Conservation (phyloP, 2,329 filamentous ascomycete genomes). For the Cladosporium sp. region DNA sequence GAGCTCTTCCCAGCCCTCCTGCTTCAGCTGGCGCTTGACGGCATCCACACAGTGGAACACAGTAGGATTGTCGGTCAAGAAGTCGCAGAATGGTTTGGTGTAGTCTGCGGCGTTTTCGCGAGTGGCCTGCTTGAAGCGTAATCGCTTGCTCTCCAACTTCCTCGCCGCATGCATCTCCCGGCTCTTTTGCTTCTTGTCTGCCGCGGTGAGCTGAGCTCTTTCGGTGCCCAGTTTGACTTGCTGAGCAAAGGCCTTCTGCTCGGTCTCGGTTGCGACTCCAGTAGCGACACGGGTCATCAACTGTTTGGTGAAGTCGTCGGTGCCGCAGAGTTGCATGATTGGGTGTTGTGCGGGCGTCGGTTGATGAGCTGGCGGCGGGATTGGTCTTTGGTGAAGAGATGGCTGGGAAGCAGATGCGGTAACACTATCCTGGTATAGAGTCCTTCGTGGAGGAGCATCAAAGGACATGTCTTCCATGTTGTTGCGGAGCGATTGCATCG, state of each 20-base stretch:
- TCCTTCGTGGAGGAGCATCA: constrained; percentile 5
- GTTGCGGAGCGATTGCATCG: constrained; percentile 24
- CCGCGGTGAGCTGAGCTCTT: constrained; percentile 67
- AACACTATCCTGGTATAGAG: constrained; percentile 8
- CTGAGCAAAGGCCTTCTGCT: constrained; percentile 18
- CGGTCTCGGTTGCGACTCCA: constrained; percentile 19
- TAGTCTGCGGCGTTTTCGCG: constrained; percentile 27
- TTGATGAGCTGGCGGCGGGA: not conserved
- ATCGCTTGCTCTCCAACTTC: not conserved
- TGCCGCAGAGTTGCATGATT: constrained; percentile 17
- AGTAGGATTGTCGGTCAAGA: constrained; percentile 85
- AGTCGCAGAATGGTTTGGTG: constrained; percentile 59
- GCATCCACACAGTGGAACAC: constrained; percentile 85
- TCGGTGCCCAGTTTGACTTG: constrained; percentile 13
- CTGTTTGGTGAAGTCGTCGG: constrained; percentile 20
- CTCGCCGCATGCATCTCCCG: constrained; percentile 33
- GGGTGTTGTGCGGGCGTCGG: constrained; percentile 3
- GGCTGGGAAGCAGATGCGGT: constrained; percentile 1
- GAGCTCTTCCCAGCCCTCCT: constrained; percentile 73
- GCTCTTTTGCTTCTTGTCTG: constrained; percentile 86
- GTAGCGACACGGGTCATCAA: constrained; percentile 24
- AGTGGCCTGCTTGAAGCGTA: constrained; percentile 18
- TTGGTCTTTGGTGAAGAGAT: not conserved
- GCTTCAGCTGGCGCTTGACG: constrained; percentile 68
- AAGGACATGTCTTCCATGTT: constrained; percentile 18